Evolutionary conservation across 768 basidiomycete genomes (phyloP).

Genomic region (Tephrocybe sp.): DNA sequence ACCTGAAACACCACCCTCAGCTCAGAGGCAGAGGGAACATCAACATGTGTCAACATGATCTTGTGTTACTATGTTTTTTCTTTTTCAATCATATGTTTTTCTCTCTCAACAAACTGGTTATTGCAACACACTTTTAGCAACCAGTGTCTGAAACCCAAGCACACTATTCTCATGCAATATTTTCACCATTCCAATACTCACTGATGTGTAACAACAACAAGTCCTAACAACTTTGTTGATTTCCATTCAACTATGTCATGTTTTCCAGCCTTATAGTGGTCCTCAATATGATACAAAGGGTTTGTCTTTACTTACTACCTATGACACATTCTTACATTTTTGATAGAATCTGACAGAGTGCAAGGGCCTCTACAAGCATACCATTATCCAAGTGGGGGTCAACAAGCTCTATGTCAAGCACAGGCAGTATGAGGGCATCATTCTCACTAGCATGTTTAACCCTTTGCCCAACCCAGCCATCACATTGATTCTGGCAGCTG

Average conservation of each 20-base stretch:
- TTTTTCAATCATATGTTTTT: background rate
- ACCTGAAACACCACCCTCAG: background rate
- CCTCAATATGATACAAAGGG: constrained; percentile 10
- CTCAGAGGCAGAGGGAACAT: background rate
- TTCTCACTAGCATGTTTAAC: constrained; percentile 20
- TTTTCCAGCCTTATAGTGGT: background rate
- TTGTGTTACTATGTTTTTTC: no score
- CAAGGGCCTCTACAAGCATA: constrained; percentile 24
- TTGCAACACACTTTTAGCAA: no score
- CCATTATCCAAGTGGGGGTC: constrained; percentile 21
- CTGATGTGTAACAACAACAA: no score
- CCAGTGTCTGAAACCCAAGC: no score
- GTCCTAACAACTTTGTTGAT: no score
- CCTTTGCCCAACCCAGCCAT: constrained; percentile 16
- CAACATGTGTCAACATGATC: background rate
- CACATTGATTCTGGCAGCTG: constrained; percentile 19
- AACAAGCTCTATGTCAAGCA: constrained; percentile 28
- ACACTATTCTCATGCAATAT: no score
- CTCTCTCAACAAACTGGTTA: no score
- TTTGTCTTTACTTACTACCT: background rate
- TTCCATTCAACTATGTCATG: no score
- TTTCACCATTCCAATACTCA: no score
- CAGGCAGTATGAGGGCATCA: constrained; percentile 23
- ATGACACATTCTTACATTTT: background rate
- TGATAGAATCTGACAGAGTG: background rate